phyloP scores from a whole-genome alignment of 1,284 basidiomycete genomes.

The Apiotrichum gracile region DNA sequence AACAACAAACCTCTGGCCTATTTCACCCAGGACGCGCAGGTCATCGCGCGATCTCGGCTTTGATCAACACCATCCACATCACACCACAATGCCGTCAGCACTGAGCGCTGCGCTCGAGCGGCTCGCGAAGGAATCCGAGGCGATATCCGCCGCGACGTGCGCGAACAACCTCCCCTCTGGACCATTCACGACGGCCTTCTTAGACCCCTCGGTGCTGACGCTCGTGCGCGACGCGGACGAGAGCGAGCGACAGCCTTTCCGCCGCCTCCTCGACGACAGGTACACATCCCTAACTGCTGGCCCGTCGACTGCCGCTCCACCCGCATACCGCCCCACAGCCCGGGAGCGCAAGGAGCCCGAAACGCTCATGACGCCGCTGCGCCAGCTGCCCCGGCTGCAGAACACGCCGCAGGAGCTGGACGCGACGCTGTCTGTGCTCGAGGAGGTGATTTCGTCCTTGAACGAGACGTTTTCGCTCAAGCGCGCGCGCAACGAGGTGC shows the following conservation, averaged over 20 bases:
- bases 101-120: slow-evolving; percentile 33
- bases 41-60: background rate
- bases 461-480: slow-evolving; percentile 19
- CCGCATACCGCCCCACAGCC: background rate
- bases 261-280: slow-evolving; percentile 34
- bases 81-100: slow-evolving; percentile 30
- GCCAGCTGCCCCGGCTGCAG: slow-evolving; percentile 16
- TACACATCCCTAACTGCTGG: background rate
- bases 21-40: too few species aligned
- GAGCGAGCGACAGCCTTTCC: slow-evolving; percentile 38
- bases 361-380: slow-evolving; percentile 33
- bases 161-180: slow-evolving; percentile 29
- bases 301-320: background rate
- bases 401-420: slow-evolving; percentile 28
- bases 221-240: slow-evolving; percentile 42
- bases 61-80: slow-evolving; percentile 9
- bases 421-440: slow-evolving; percentile 32
- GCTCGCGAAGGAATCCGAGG: slow-evolving; percentile 30
- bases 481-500: slow-evolving; percentile 38
- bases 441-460: slow-evolving; percentile 40
- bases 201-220: slow-evolving; percentile 18
- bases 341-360: slow-evolving; percentile 11
- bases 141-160: slow-evolving; percentile 29
- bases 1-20: too few species aligned
- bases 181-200: slow-evolving; percentile 33